These are phyloP conservation scores for Scytalidium lignicola DNA, from an alignment of 2,329 filamentous ascomycete genomes.

Conservation along the genomic window DNA sequence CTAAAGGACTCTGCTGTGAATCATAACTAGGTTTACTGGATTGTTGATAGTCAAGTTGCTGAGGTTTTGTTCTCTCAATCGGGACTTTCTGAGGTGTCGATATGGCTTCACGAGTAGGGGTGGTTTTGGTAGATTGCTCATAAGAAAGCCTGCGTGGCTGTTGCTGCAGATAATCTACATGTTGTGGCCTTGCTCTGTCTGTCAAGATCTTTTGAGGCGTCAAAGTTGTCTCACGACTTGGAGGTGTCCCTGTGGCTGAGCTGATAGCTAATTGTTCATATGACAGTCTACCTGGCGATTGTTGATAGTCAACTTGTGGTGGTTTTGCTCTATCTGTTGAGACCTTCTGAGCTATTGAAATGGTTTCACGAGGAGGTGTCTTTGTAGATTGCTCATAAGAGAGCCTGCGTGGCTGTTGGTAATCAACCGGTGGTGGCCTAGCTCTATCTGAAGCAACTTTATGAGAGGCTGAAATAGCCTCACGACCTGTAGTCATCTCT, in stretches of 20 bases:
- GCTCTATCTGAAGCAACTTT: constrained; percentile 32
- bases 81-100: constrained; percentile 29
- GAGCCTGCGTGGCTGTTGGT: constrained; percentile 13
- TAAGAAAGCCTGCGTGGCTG: constrained; percentile 19
- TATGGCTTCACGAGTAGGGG: neutral
- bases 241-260: constrained; percentile 33
- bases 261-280: constrained; percentile 25
- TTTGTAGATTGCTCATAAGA: constrained; percentile 19
- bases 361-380: neutral
- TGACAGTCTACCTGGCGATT: constrained; percentile 13
- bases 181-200: constrained; percentile 19
- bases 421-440: constrained; percentile 8
- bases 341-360: constrained; percentile 27
- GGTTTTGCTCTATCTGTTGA: constrained; percentile 25
- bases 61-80: constrained; percentile 25
- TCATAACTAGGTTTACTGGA: constrained; percentile 17
- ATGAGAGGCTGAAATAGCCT: constrained; percentile 9
- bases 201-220: constrained; percentile 43
- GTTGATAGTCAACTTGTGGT: too few relatives aligned
- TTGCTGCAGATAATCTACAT: constrained; percentile 25
- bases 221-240: constrained; percentile 40
- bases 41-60: constrained; percentile 5
- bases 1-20: constrained; percentile 56
- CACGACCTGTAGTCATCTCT: neutral
- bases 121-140: constrained; percentile 14